Percentiles rank a stretch among this genome's conserved stretches.
These are phyloP conservation scores for Pyronema omphalodes DNA, from an alignment of 495 filamentous ascomycete genomes.

Conservation along the genomic window DNA sequence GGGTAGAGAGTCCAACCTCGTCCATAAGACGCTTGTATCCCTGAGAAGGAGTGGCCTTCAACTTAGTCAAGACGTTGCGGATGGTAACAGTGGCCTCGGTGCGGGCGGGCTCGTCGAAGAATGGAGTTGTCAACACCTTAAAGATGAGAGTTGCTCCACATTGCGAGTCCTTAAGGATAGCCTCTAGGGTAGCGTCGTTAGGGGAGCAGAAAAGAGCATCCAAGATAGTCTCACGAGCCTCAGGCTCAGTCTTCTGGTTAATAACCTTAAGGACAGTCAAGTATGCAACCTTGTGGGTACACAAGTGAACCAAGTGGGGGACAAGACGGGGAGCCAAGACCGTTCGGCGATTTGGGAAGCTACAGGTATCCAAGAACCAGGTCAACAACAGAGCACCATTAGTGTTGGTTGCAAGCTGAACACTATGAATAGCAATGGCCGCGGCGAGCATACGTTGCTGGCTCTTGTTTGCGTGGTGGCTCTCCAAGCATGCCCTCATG, in stretches of 20 bases:
- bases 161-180: slow-evolving; percentile 75
- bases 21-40: slow-evolving; percentile 98
- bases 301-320: slow-evolving; percentile 88
- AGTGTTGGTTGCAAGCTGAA: slow-evolving; percentile 87
- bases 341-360: slow-evolving; percentile 75
- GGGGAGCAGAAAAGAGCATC: slow-evolving; percentile 88
- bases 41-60: slow-evolving; percentile 85
- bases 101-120: slow-evolving; percentile 86
- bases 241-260: slow-evolving; percentile 87
- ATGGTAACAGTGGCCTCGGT: slow-evolving; percentile 78
- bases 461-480: slow-evolving; percentile 83
- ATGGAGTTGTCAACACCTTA: slow-evolving; percentile 93
- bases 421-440: slow-evolving; percentile 85
- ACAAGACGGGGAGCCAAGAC: slow-evolving; percentile 86
- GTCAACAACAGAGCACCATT: slow-evolving; percentile 88
- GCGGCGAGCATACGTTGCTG: slow-evolving; percentile 91
- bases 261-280: slow-evolving; percentile 95
- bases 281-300: slow-evolving; percentile 97
- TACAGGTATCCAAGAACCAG: slow-evolving; percentile 98
- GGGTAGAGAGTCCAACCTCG: slow-evolving; percentile 67
- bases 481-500: slow-evolving; percentile 93
- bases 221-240: slow-evolving; percentile 80
- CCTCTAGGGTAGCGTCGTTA: slow-evolving; percentile 71
- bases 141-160: slow-evolving; percentile 94
- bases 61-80: slow-evolving; percentile 64